phyloP scores from a whole-genome alignment of 2,329 filamentous ascomycete genomes.

The Claviceps quebecensis region DNA sequence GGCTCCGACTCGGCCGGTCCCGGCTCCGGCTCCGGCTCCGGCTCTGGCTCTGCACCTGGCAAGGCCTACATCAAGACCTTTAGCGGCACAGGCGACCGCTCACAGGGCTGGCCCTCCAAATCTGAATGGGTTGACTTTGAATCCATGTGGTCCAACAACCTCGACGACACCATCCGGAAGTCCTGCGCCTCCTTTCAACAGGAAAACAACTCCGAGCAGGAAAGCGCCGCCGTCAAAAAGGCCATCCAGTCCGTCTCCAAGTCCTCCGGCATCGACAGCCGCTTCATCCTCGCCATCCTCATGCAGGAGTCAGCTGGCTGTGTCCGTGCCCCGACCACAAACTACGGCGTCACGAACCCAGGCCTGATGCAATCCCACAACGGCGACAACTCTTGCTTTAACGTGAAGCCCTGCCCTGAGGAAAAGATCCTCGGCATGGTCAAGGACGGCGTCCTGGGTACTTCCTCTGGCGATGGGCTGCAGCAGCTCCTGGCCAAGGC shows the following conservation, averaged over 20 bases:
- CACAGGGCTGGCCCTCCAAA: constrained; percentile 16
- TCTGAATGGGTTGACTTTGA: constrained; percentile 17
- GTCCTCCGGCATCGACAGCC: constrained; percentile 19
- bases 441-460: constrained; percentile 28
- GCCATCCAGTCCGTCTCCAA: constrained; percentile 19
- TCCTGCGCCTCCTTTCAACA: constrained; percentile 7
- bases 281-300: constrained; percentile 28
- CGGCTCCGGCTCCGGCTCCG: no score
- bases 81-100: background rate
- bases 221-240: constrained; percentile 15
- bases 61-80: background rate
- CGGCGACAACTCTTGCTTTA: constrained; percentile 20
- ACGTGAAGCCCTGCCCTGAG: constrained; percentile 14
- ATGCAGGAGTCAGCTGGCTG: constrained; percentile 32
- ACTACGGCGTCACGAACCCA: constrained; percentile 27
- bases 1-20: no score
- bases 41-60: background rate
- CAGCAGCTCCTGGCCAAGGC: constrained; percentile 17
- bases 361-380: constrained; percentile 27
- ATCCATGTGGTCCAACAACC: constrained; percentile 14
- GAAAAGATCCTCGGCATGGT: constrained; percentile 17
- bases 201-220: constrained; percentile 10
- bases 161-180: constrained; percentile 1
- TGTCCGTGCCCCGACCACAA: constrained; percentile 24
- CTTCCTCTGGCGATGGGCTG: constrained; percentile 27